These are phyloP conservation scores for Meyerozyma athensensis DNA, from an alignment of 1,139 yeast species.

Conservation along the genomic window DNA sequence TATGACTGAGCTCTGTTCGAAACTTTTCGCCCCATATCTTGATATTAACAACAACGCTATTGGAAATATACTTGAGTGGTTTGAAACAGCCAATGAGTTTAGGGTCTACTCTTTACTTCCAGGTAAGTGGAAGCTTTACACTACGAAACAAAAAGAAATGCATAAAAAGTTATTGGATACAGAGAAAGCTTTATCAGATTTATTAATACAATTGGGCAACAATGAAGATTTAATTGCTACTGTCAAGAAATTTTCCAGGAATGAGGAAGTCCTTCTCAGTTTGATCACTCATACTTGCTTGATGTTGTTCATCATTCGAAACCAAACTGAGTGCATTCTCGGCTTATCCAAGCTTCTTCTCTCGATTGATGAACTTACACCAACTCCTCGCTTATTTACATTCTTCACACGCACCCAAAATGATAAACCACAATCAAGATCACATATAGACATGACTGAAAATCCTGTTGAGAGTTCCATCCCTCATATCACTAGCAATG, in stretches of 20 bases:
- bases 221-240: conserved; percentile 13
- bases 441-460: neutral
- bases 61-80: conserved; percentile 20
- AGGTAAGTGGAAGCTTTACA: conserved; percentile 11
- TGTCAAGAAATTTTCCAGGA: conserved; percentile 10
- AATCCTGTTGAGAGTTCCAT: conserved; percentile 5
- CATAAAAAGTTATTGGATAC: conserved; percentile 14
- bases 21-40: conserved; percentile 17
- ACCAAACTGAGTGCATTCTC: conserved; percentile 14
- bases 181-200: conserved; percentile 7
- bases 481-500: conserved; percentile 11
- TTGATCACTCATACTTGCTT: conserved; percentile 26
- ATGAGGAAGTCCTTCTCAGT: conserved; percentile 26
- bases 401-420: conserved; percentile 18
- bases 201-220: conserved; percentile 12
- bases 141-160: conserved; percentile 14
- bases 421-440: conserved; percentile 9
- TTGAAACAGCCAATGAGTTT: conserved; percentile 27
- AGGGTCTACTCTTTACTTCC: conserved; percentile 21
- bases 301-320: conserved; percentile 19
- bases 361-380: conserved; percentile 23
- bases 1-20: conserved; percentile 14
- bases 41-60: conserved; percentile 18
- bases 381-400: conserved; percentile 22
- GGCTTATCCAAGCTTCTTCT: conserved; percentile 23